Base-by-base conservation (phyloP, 495 filamentous ascomycete species). In the Parathielavia hyrcaniae region DNA sequence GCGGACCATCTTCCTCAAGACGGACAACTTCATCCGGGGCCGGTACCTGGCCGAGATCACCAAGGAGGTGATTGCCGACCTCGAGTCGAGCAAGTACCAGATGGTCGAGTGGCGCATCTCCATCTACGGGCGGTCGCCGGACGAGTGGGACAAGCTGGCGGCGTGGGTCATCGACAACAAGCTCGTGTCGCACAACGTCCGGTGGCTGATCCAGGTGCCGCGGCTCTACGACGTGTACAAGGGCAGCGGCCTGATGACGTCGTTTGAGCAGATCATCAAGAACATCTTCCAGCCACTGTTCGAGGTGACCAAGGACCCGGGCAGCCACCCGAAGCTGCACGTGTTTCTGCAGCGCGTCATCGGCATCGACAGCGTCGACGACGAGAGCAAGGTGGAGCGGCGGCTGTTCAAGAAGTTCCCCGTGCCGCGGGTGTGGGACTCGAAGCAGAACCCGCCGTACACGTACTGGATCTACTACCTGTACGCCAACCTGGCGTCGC, bases 161-260 rank as follows among this genome's bases (percentile, higher is more conserved):
- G 88, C 89, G 11, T 98, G 93, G 93, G 93, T 98, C n/a, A 82
- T 97, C 17, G 93, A 98, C 77, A 95, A 98, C 72, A 97, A 97
- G 73, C 79, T 98, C 34, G 92, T 96, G 70, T 96, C 91, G 0
- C 93, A 90, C 63, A 98, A 97, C 70, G 89, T 97, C 38, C 91
- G 95, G 51, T 98, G 93, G 93, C 81, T 98, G 44, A 86, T 98
- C 59, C 93, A 98, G 70, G 84, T 97, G 16, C 93, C 93, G 43
- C 87, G 93, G 44, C 81, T 98, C 7, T 98, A 91, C 67, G 91
- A 96, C 70, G 88, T 97, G 39, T 98, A 96, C 77, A 97, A 96
- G 70, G 83, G 84, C 4, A 91, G 81, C 55, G 84, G 82, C 19
- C 78, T 92, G 70, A 91, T 98, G 84, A 79, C 84, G 26, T 88